A percentile compares a stretch with the other conserved stretches of the same genome.
Evolutionary conservation across 176 grass and related monocot genomes (phyloP).

Genomic region (Miscanthus lutarioriparius): DNA sequence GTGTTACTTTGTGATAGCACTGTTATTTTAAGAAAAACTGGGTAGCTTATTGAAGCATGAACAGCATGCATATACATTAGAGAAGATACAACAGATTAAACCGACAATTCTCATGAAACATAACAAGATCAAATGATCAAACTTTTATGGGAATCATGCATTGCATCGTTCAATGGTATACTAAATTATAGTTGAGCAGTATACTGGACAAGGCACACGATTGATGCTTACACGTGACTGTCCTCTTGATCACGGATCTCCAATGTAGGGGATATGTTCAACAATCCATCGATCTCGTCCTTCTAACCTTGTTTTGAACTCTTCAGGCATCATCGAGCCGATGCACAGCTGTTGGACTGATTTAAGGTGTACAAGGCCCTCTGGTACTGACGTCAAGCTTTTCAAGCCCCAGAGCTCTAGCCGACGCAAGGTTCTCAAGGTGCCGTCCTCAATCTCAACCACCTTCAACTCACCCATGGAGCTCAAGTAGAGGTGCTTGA

Average conservation of each 20-base stretch:
- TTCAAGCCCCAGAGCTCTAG: constrained; percentile 32
- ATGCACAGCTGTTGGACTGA: constrained; percentile 25
- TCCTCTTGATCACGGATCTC: neutral
- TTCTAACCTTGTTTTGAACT: constrained; percentile 8
- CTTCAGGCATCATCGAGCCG: constrained; percentile 14
- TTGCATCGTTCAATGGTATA: neutral
- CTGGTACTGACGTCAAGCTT: constrained; percentile 10
- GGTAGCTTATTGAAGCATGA: neutral
- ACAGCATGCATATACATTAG: neutral
- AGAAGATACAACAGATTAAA: neutral
- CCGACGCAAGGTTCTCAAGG: constrained; percentile 23
- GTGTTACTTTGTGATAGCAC: neutral
- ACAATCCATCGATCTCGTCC: neutral
- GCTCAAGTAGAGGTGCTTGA: constrained; percentile 24
- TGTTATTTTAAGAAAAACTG: neutral
- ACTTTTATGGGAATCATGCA: neutral
- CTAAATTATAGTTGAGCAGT: neutral
- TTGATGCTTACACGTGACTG: neutral
- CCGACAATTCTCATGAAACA: neutral
- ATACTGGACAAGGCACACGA: neutral
- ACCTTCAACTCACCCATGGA: constrained; percentile 19
- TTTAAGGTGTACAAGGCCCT: constrained; percentile 26
- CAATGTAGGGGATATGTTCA: constrained; percentile 31
- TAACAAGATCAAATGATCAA: neutral
- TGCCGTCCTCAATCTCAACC: constrained; percentile 34